Evolutionary conservation across 345 rosid genomes (phyloP), one percentile per base, ranked within the genome.

Genomic region (Bretschneidera sinensis): DNA sequence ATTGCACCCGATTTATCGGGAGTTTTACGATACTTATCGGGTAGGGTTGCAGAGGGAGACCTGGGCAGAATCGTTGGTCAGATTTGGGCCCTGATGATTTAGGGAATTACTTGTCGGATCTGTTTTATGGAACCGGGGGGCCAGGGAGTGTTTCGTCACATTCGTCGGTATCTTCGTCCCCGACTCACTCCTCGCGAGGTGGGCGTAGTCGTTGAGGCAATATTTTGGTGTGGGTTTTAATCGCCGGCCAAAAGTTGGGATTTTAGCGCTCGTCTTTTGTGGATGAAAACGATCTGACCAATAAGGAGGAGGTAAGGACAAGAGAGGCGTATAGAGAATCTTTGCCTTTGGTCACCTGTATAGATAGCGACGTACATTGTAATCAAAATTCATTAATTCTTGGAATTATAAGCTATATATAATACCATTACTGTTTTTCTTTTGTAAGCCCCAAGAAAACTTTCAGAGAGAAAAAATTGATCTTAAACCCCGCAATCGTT

Each of bases 81-180:
- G 64, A 64, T 84, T 57, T 75, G 59, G n/a, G 78, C 76, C 96
- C 97, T n/a, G 82, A 73, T 24, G 88, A 88, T 62, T 55, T 88
- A 28, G 85, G 55, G 55, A 79, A 78, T 68, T 79, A 76, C 79
- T 21, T 90, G 21, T 73, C 76, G n/a, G 84, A 78, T 59, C 65
- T 86, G 59, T 80, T 62, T 54, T 54, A 57, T 17, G 80, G 63
- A 6, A 45, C 54, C 9, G 61, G 74, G 60, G 73, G 70, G 6
- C 68, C 77, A 23, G 77, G 73, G 63, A 57, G 45, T 13, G 6
- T 39, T 14, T 39, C 45, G 45, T 39, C 45, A 39, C 1, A 14
- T 39, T 11, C 6, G 1, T 39, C 45, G 45, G 45, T 13, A 11
- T 39, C 45, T 39, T 39, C 45, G 11, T 39, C 45, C 15, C 45